Evolutionary conservation across 148 eudicot genomes (phyloP).

Genomic region (Gaultheria prostrata): DNA sequence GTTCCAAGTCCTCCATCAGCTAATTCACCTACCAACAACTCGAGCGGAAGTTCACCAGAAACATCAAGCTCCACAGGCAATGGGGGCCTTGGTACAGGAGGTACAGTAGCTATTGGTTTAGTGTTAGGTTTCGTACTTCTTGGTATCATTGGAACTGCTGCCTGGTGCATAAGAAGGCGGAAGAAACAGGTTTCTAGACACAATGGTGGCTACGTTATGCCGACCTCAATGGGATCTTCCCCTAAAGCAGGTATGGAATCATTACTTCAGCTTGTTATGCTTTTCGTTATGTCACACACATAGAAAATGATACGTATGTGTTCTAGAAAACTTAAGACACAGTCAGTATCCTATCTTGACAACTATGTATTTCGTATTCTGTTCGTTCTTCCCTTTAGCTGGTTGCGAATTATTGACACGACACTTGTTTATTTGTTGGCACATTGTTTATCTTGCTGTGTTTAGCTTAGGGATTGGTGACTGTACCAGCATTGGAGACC

Average conservation of each 20-base stretch:
- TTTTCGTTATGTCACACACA: background rate
- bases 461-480: background rate
- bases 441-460: background rate
- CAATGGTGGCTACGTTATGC: slow-evolving; percentile 38
- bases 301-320: background rate
- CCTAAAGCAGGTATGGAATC: slow-evolving; percentile 50
- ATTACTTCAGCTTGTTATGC: background rate
- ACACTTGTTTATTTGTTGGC: background rate
- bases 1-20: slow-evolving; percentile 21
- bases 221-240: slow-evolving; percentile 50
- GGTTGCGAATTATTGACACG: background rate
- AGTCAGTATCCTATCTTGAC: background rate
- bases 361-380: background rate
- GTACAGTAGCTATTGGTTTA: slow-evolving; percentile 39
- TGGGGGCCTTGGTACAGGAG: slow-evolving; percentile 50
- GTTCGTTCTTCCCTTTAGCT: background rate
- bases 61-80: slow-evolving; percentile 18
- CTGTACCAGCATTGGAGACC: slow-evolving; percentile 9
- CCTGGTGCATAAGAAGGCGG: slow-evolving; percentile 43
- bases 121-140: slow-evolving; percentile 43
- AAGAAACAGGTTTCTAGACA: slow-evolving; percentile 39
- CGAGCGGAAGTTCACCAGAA: slow-evolving; percentile 20
- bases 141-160: slow-evolving; percentile 40
- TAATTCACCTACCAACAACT: slow-evolving; percentile 11
- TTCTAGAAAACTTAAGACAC: background rate